Base-by-base conservation (phyloP, 805 yeast species). In the Candida ponderosae region DNA sequence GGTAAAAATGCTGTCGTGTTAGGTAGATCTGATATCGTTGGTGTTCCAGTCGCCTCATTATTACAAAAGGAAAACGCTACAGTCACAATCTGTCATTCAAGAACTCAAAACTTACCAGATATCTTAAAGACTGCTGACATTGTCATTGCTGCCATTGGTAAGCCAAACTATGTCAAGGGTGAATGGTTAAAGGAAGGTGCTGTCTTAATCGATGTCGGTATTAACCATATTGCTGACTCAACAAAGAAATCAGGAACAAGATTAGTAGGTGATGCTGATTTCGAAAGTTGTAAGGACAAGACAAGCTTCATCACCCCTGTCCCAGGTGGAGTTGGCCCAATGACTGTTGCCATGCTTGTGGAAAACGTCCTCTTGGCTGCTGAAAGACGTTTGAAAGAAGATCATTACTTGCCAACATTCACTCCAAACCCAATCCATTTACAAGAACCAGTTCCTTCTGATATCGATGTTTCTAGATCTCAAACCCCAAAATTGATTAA, bases 311-410 rank as follows among this genome's bases (percentile, higher is more conserved):
- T 93, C 44, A 89, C 97, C 6, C 98, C 98, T 15, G 98, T 90
- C 39, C 98, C 98, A 24, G 97, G 97, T 57, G 97, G 97, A 51
- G 97, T 90, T 44, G 98, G 98, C 30, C 98, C 98, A 46, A 90
- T 90, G 97, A 90, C 98, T 20, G 97, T 90, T 34, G 96, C 96
- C 30, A 88, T 89, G 96, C 75, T 90, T 42, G 74, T 89, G 44
- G 74, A 81, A 46, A 90, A 93, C 54, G 90, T 90, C 10, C 68
- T 79, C 40, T 71, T 74, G 46, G 86, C 96, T 36, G 95, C 97
- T 17, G 70, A 81, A 50, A 64, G 73, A 38, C 76, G 70, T 52
- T 69, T 44, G 64, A 38, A 61, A 61, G 60, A 66, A 52, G 70
- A 72, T 54, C 60, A 67, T 54, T 66, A 74, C 48, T 59, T 63